Percentiles rank a stretch among this genome's conserved stretches.
phyloP scores from a whole-genome alignment of 345 rosid genomes.

The Citrus medica region DNA sequence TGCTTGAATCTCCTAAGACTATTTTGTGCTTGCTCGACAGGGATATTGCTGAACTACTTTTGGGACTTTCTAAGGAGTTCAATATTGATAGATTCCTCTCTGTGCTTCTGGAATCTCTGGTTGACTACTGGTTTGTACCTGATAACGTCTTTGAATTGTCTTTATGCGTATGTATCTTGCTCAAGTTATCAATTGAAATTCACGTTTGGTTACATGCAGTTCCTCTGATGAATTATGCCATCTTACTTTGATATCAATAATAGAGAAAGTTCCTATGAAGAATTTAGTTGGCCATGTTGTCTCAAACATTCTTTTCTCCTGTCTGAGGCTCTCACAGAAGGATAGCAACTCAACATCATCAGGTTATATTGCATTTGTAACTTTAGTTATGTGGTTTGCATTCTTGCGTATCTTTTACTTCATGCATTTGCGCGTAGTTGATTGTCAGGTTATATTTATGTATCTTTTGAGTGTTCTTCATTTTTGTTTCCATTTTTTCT shows the following conservation, averaged over 20 bases:
- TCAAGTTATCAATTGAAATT: constrained; percentile 13
- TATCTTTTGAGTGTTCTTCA: not conserved
- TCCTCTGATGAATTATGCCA: constrained; percentile 54
- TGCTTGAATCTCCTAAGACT: not conserved
- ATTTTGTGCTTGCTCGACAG: constrained; percentile 34
- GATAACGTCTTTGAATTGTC: constrained; percentile 12
- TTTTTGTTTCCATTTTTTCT: not conserved
- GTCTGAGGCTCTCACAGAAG: constrained; percentile 58
- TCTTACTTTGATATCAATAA: constrained; percentile 47
- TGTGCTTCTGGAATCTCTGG: constrained; percentile 57
- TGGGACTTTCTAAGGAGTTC: constrained; percentile 66
- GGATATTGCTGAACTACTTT: constrained; percentile 58
- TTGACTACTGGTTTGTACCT: constrained; percentile 56
- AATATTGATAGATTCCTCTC: constrained; percentile 70
- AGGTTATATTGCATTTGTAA: not conserved
- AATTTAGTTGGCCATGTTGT: constrained; percentile 51
- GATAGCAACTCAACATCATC: constrained; percentile 34
- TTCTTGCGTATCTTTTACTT: not conserved
- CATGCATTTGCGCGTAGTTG: not conserved
- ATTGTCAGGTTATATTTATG: not conserved
- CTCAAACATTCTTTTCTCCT: constrained; percentile 54
- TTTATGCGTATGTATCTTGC: not conserved
- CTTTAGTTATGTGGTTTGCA: not conserved
- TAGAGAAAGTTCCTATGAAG: constrained; percentile 59
- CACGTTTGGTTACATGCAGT: constrained; percentile 46